Evolutionary conservation across 768 basidiomycete genomes (phyloP), one percentile per base, ranked within the genome.

Genomic region (Panaeolus papilionaceus): DNA sequence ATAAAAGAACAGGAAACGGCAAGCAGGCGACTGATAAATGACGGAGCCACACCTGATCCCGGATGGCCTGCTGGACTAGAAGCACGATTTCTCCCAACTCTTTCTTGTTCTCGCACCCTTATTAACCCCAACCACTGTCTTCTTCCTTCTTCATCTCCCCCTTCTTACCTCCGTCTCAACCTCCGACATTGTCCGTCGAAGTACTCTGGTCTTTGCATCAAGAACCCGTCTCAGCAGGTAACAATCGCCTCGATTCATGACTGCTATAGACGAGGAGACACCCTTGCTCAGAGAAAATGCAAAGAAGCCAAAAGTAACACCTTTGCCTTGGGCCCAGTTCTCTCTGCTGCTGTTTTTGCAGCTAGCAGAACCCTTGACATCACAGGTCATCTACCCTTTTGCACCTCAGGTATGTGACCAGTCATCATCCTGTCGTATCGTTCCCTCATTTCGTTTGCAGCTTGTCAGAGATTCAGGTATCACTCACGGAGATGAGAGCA

Each of bases 381-480:
- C 85, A 4, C 85, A 91, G 67, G 89, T 93, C 65, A 92, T 93
- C 66, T 87, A 87, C 51, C 92, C 92, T 0, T 93, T 92, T 72
- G 84, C 87, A 16, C 90, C 89, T 6, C 86, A 92, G 79, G 90
- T 89, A 67, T 58, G 83, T 73, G 26, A 2, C 33, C 1, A 33
- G 5, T 2, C 33, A 33, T 33, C 5, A 33, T 16, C 38, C 39
- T 37, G n/a, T 2, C 5, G 0, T 16, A 44, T 63, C 54, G 63
- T 67, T 58, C 1, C 23, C 23, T 10, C 63, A 23, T 4, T 64
- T 49, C 62, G 7, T 23, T 37, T 62, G 5, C 54, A 90, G 90
- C 79, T 89, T 38, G 85, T 89, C 67, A 85, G 86, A n/a, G 86
- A 86, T 72, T 81, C 90, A 62, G 90, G 88, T 5, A 82, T 92